Base-by-base conservation (phyloP, 2,329 filamentous ascomycete genomes). In the Fonsecaea nubica region DNA sequence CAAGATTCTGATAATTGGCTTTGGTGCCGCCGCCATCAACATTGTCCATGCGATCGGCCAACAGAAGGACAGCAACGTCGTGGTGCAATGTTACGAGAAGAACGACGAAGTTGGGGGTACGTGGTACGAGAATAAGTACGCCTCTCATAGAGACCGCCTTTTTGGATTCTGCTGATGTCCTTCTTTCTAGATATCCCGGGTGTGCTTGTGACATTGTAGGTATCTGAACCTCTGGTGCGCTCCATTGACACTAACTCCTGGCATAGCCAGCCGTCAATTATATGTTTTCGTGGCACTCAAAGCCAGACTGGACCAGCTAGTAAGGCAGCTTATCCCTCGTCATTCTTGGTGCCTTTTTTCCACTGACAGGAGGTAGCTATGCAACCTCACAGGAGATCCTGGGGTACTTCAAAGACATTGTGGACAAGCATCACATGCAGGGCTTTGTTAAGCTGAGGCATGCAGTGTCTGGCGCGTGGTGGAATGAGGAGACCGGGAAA, bases 21-120 rank as follows among this genome's bases (percentile, higher is more conserved):
- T 53, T 53, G 48, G 48, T 53, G 48, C 48, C 9, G 48, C 48
- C 1, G 48, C 48, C 48, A 53, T 53, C 48, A 53, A 53, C 30
- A 53, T 53, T 53, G 48, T 25, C n/a, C 48, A 53, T 30, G 48
- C n/a, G 1, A 21, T 53, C 6, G 48, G 48, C 12, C 48, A 53
- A 15, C n/a, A 25, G n/a, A 53, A 53, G 13, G 12, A 53, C n/a
- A 57, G n/a, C 54, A 58, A 64, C 32, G 55, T 64, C 13, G 57
- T 55, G 5, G 30, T 66, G 8, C 55, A 25, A 25, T 69, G 72
- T 18, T 74, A 73, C n/a, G 86, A 88, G 66, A 82, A 83, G 0
- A 85, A 81, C 5, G 77, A 78, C 4, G 80, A 82, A 55, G 73
- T 80, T 0, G 64, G 64, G 3, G 77, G 77, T n/a, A 75, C 76